These are phyloP conservation scores for Pharus latifolius DNA, from an alignment of 176 grass and related monocot genomes.

Conservation along the genomic window DNA sequence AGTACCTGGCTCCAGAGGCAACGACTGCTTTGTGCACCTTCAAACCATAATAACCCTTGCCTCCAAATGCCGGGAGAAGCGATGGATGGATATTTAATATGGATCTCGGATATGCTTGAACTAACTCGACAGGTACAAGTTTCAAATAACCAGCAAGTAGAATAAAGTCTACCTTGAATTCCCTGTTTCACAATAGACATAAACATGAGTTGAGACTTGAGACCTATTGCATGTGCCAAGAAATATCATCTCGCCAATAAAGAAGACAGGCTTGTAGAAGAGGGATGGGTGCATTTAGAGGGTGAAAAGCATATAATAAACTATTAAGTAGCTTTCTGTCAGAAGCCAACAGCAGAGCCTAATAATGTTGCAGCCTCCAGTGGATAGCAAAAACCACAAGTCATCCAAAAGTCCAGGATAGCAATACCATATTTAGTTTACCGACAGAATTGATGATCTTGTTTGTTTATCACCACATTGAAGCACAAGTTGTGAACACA, in stretches of 20 bases:
- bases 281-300: too few species aligned
- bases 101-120: constrained; percentile 50
- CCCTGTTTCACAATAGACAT: constrained; percentile 40
- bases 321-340: too few species aligned
- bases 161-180: constrained; percentile 56
- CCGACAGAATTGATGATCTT: too few species aligned
- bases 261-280: too few species aligned
- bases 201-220: neutral
- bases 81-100: constrained; percentile 97
- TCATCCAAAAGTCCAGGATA: too few species aligned
- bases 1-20: constrained; percentile 81
- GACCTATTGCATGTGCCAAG: too few species aligned
- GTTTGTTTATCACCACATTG: too few species aligned
- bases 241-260: too few species aligned
- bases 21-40: constrained; percentile 86
- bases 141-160: constrained; percentile 92
- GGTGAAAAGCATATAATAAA: too few species aligned
- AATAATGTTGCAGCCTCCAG: neutral
- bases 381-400: too few species aligned
- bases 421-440: too few species aligned
- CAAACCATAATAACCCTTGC: constrained; percentile 75
- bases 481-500: too few species aligned
- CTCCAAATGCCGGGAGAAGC: constrained; percentile 88
- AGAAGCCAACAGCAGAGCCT: neutral
- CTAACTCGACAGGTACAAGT: constrained; percentile 68